Percentiles rank a stretch among this genome's conserved stretches.
Evolutionary conservation across 306 rosid species (phyloP).

Genomic region (Comarum palustre): DNA sequence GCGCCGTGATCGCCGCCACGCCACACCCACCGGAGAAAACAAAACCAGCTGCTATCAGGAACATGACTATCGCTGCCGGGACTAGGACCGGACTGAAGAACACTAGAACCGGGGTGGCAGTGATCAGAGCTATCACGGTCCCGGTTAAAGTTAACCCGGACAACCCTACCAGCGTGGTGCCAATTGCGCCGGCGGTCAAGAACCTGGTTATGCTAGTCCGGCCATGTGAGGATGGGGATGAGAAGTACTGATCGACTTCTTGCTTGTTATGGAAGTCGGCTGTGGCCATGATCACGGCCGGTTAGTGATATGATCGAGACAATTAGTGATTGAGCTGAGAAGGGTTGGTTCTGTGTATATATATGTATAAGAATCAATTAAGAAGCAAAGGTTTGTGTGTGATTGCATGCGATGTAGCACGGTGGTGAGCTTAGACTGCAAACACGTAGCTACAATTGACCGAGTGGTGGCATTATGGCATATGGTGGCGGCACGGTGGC

Average conservation of each 20-base stretch:
- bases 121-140: slow-evolving; percentile 47
- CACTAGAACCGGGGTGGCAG: slow-evolving; percentile 59
- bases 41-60: slow-evolving; percentile 41
- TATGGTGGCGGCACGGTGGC: background rate
- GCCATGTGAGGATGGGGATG: slow-evolving; percentile 27
- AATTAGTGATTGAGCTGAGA: background rate
- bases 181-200: slow-evolving; percentile 49
- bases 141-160: slow-evolving; percentile 50
- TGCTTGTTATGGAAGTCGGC: background rate
- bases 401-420: background rate
- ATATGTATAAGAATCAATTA: background rate
- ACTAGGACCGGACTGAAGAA: slow-evolving; percentile 59
- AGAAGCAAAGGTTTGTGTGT: background rate
- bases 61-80: slow-evolving; percentile 36
- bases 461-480: background rate
- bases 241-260: background rate
- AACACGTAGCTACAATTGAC: background rate
- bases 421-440: background rate
- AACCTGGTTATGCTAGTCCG: slow-evolving; percentile 38
- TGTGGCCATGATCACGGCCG: background rate
- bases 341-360: background rate
- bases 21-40: slow-evolving; percentile 54
- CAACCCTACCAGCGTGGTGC: slow-evolving; percentile 44
- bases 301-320: background rate
- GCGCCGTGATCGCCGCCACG: slow-evolving; percentile 44